phyloP scores from a whole-genome alignment of 495 filamentous ascomycete genomes.

The Neurospora africana region DNA sequence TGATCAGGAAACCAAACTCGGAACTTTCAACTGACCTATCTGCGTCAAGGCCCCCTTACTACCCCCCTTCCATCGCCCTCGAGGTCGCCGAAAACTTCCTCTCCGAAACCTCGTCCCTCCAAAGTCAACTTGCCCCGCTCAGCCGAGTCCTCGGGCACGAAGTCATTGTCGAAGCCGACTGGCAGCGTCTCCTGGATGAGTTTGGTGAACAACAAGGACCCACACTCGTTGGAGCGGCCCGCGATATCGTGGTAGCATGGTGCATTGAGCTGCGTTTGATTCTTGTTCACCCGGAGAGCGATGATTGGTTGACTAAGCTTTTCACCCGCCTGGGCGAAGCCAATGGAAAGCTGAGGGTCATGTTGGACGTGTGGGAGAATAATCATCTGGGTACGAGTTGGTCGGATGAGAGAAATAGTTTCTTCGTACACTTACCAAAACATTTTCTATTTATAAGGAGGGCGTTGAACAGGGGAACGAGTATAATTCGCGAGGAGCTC shows the following conservation, averaged over 20 bases:
- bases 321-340: conserved; percentile 15
- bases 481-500: neutral
- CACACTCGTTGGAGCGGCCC: neutral
- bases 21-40: neutral
- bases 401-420: conserved; percentile 13
- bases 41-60: neutral
- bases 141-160: conserved; percentile 18
- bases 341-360: conserved; percentile 11
- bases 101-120: neutral
- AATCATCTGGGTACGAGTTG: conserved; percentile 7
- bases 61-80: neutral
- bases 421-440: conserved; percentile 24
- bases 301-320: conserved; percentile 10
- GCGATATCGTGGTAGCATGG: accelerated
- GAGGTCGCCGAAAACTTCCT: accelerated
- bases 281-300: neutral
- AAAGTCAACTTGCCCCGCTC: conserved; percentile 11
- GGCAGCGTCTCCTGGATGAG: conserved; percentile 21
- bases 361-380: neutral
- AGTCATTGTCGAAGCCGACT: conserved; percentile 23
- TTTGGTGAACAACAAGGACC: neutral
- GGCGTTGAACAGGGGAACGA: accelerated
- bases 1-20: neutral
- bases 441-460: neutral
- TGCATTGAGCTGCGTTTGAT: neutral